Percentiles rank a stretch among this genome's conserved stretches.
Conservation (phyloP, 2,329 filamentous ascomycete species). For the Pseudocercospora crystallina region DNA sequence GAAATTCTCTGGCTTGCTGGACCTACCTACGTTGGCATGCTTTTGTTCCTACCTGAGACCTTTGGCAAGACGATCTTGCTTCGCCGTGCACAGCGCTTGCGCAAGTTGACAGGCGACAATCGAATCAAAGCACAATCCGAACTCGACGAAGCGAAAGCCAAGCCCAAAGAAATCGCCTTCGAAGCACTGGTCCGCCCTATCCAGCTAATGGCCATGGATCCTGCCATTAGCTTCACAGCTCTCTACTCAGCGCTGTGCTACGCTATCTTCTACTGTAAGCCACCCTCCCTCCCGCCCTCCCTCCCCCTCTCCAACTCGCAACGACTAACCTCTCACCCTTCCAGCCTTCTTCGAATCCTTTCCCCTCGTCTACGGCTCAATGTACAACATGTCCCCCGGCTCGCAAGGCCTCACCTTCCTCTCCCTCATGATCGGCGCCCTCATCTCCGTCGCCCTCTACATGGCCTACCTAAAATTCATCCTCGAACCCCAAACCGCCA, state of each 20-base stretch:
- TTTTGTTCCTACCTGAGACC: conserved; percentile 61
- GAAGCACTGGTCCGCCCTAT: conserved; percentile 62
- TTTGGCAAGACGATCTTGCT: conserved; percentile 38
- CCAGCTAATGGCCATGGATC: conserved; percentile 47
- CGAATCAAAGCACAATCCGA: conserved; percentile 40
- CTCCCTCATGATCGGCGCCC: conserved; percentile 26
- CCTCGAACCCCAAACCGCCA: conserved; percentile 8
- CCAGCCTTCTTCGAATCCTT: conserved; percentile 63
- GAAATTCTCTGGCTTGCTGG: conserved; percentile 61
- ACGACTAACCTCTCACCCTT: neutral
- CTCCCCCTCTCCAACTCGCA: neutral
- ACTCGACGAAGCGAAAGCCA: conserved; percentile 42
- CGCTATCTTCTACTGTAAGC: conserved; percentile 54
- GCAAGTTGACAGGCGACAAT: conserved; percentile 39
- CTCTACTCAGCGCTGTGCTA: conserved; percentile 55
- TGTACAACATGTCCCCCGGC: conserved; percentile 58
- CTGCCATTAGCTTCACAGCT: conserved; percentile 57
- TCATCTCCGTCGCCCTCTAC: conserved; percentile 23
- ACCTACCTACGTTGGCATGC: conserved; percentile 57
- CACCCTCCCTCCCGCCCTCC: too few species aligned
- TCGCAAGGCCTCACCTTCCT: conserved; percentile 5
- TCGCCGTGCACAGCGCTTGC: conserved; percentile 39
- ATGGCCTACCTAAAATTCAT: neutral
- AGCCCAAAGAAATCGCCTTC: conserved; percentile 39
- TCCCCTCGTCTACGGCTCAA: conserved; percentile 60